phyloP scores from a whole-genome alignment of 768 basidiomycete genomes.

The Leccinum boreale region DNA sequence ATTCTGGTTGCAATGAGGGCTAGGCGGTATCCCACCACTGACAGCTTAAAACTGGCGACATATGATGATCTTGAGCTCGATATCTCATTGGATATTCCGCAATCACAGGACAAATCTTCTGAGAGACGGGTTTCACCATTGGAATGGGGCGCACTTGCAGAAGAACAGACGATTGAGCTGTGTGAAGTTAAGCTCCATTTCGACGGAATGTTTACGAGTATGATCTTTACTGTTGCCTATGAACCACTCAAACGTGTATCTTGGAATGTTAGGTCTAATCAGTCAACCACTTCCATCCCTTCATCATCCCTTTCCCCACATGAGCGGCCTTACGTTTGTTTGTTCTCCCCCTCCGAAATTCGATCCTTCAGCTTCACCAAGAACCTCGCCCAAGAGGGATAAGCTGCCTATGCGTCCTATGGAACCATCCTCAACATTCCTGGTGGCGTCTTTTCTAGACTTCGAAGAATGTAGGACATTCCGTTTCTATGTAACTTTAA shows the following conservation, averaged over 20 bases:
- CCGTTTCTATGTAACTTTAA: background rate
- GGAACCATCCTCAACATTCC: slow-evolving; percentile 38
- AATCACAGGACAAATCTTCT: slow-evolving; percentile 9
- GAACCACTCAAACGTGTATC: slow-evolving; percentile 2
- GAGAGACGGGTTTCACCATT: slow-evolving; percentile 25
- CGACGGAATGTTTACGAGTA: slow-evolving; percentile 45
- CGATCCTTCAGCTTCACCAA: slow-evolving; percentile 26
- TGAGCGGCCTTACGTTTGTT: slow-evolving; percentile 49
- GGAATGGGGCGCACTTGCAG: slow-evolving; percentile 55
- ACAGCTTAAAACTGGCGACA: slow-evolving; percentile 23
- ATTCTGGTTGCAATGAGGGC: slow-evolving; percentile 65
- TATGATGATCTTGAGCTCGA: slow-evolving; percentile 43
- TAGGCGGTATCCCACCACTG: slow-evolving; percentile 42
- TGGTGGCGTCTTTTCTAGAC: slow-evolving; percentile 55
- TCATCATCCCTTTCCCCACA: slow-evolving; percentile 31
- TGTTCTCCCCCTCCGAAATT: slow-evolving; percentile 32
- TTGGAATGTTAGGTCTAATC: slow-evolving; percentile 34
- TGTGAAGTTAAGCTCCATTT: slow-evolving; percentile 54
- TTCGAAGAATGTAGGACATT: slow-evolving; percentile 55
- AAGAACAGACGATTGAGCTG: slow-evolving; percentile 59
- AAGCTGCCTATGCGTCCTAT: slow-evolving; percentile 17
- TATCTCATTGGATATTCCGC: slow-evolving; percentile 26
- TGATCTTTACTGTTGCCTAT: slow-evolving; percentile 12
- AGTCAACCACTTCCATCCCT: slow-evolving; percentile 47
- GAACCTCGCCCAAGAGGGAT: slow-evolving; percentile 28